A percentile compares a stretch with the other conserved stretches of the same genome.
Evolutionary conservation across 2,329 filamentous ascomycete species (phyloP).

Genomic region (Sporothrix luriei): DNA sequence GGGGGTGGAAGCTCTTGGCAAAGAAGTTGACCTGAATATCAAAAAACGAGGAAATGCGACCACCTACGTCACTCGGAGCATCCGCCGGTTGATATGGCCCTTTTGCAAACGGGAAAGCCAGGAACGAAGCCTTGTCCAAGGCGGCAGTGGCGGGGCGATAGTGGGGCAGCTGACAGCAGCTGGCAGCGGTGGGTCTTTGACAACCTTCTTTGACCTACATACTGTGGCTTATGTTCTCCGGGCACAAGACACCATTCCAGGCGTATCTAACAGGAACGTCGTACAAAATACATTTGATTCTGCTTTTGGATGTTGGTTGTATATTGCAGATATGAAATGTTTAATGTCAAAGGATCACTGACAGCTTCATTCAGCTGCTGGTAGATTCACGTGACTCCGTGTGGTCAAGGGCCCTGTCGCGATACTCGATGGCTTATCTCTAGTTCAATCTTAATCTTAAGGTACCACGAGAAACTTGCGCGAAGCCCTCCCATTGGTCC

Average conservation of each 20-base stretch:
- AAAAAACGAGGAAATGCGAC: background rate
- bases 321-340: too few relatives aligned
- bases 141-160: constrained; percentile 11
- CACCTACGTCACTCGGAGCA: background rate
- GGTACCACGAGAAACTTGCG: too few relatives aligned
- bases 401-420: background rate
- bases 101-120: background rate
- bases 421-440: background rate
- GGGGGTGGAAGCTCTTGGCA: background rate
- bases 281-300: too few relatives aligned
- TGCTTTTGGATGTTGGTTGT: too few relatives aligned
- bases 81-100: background rate
- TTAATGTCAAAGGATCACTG: too few relatives aligned
- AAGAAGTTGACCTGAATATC: background rate
- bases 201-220: too few relatives aligned
- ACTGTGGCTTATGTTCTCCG: background rate
- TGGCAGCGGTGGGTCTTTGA: constrained; percentile 3
- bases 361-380: too few relatives aligned
- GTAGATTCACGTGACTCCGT: background rate
- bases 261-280: background rate
- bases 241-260: background rate
- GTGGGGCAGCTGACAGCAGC: constrained; percentile 31
- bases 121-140: constrained; percentile 4
- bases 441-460: too few relatives aligned
- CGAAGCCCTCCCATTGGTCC: too few relatives aligned